Base-by-base conservation (phyloP, 2,329 filamentous ascomycete genomes). In the Fusarium oligoseptatum region DNA sequence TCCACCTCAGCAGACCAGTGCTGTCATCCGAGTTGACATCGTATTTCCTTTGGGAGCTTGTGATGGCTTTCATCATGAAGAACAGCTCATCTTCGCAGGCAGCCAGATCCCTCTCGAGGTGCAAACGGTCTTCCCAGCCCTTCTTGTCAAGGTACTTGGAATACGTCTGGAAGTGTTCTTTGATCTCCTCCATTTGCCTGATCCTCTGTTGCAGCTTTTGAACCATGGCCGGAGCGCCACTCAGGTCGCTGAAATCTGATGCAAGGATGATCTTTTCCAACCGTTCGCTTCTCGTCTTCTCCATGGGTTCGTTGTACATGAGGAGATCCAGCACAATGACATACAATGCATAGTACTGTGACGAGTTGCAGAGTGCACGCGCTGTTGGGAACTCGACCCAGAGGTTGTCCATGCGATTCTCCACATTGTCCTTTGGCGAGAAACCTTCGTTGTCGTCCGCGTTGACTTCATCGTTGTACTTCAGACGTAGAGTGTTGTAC, bases 21-120 rank as follows among this genome's bases (percentile, higher is more conserved):
- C 92, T 93, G 73, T 95, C 90, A 8, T 67, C 69, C 37, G 91
- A 90, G 60, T 91, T 87, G 56, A 79, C 77, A 89, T 97, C 95
- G 73, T 91, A 92, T 81, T 95, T 97, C 69, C 95, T 89, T 83
- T 99, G 97, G 6, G 96, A 97, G 3, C 95, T 97, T 2, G 97
- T 99, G 81, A 99, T 99, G 43, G 97, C 97, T 80, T 99, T 98
- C 97, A 99, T 98, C 87, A 99, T 94, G 85, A 99, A 99, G 88
- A 99, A 99, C 10, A 99, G 85, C 82, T 99, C 97, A 79, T 99
- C 97, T 82, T 98, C 97, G 79, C 95, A 98, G 22, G 91, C 91
- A 11, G 94, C 91, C 60, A 99, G 86, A 80, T 99, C 97, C 61
- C 94, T 92, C 80, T 99, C 97, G 50, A 99, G 88, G n/a, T 92